Conservation (phyloP, 2,329 filamentous ascomycete species). For the Orbilia oligospora region DNA sequence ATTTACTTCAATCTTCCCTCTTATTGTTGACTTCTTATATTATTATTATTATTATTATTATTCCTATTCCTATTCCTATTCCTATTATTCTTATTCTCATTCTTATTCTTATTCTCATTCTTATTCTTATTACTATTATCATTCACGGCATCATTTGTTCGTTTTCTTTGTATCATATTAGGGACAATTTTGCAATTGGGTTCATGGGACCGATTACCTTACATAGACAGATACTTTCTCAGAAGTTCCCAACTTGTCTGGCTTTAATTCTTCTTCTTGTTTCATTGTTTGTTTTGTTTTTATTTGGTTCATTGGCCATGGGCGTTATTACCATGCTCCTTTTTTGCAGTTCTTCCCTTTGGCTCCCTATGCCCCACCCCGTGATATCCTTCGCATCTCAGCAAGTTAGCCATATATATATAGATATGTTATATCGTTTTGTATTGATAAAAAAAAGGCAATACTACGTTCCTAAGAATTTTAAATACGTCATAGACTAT, state of each 20-base stretch:
- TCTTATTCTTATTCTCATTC: neutral
- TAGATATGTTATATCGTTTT: conserved; percentile 25
- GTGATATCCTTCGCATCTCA: conserved; percentile 28
- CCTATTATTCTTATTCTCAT: neutral
- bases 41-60: conserved; percentile 1
- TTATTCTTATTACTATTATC: conserved; percentile 3
- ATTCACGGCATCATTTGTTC: conserved; percentile 19
- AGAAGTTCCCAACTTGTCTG: conserved; percentile 19
- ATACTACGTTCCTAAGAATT: neutral
- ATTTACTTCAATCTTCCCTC: neutral
- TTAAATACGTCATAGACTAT: neutral
- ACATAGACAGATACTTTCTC: conserved; percentile 34
- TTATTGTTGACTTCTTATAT: too few species aligned
- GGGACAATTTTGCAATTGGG: conserved; percentile 16
- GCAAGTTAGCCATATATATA: conserved; percentile 13
- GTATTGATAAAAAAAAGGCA: neutral
- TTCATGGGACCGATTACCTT: conserved; percentile 47
- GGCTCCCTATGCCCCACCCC: neutral
- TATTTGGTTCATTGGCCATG: neutral
- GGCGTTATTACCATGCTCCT: conserved; percentile 6
- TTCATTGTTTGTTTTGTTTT: too few species aligned
- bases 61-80: conserved; percentile 1
- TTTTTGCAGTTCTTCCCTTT: neutral
- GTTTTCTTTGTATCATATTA: conserved; percentile 48
- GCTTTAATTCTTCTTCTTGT: conserved; percentile 18